These are phyloP conservation scores for Lenwebbia sp. DNA, from an alignment of 345 rosid species.

Conservation along the genomic window DNA sequence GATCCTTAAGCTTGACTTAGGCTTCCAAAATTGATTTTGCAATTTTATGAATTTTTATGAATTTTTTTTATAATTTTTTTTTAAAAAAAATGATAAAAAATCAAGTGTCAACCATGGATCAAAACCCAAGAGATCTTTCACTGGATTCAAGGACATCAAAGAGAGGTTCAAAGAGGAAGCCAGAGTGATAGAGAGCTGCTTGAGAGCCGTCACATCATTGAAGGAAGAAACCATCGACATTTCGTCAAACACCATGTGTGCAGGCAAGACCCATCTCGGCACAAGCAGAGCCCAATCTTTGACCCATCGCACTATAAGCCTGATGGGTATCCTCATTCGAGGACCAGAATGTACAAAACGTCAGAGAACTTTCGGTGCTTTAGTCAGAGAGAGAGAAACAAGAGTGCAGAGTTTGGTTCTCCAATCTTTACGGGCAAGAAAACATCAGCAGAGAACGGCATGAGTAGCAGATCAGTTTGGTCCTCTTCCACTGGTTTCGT, in stretches of 20 bases:
- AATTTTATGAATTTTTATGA: too few species aligned
- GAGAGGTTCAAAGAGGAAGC: slow-evolving; percentile 74
- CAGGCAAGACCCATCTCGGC: slow-evolving; percentile 3
- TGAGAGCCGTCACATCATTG: slow-evolving; percentile 27
- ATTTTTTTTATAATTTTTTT: too few species aligned
- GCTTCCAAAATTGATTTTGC: too few species aligned
- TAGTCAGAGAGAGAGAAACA: neutral
- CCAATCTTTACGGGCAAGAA: slow-evolving; percentile 37
- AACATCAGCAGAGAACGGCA: slow-evolving; percentile 2
- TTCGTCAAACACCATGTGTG: neutral
- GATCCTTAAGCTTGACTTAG: too few species aligned
- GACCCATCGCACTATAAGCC: slow-evolving; percentile 46
- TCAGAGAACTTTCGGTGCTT: slow-evolving; percentile 8
- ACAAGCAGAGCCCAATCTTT: slow-evolving; percentile 56
- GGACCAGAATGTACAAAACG: slow-evolving; percentile 23
- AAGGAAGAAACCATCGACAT: slow-evolving; percentile 10
- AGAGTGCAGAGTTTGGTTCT: slow-evolving; percentile 3
- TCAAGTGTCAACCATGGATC: too few species aligned
- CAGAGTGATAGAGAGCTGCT: slow-evolving; percentile 60
- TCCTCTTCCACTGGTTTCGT: too few species aligned
- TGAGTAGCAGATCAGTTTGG: neutral
- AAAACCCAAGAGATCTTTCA: slow-evolving; percentile 6
- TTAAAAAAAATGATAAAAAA: too few species aligned
- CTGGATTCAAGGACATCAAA: slow-evolving; percentile 29
- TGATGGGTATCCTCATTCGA: slow-evolving; percentile 65